A percentile compares a stretch with the other conserved stretches of the same genome.
Evolutionary conservation across 176 grass and related monocot species (phyloP).

Genomic region (Melocanna baccifera): DNA sequence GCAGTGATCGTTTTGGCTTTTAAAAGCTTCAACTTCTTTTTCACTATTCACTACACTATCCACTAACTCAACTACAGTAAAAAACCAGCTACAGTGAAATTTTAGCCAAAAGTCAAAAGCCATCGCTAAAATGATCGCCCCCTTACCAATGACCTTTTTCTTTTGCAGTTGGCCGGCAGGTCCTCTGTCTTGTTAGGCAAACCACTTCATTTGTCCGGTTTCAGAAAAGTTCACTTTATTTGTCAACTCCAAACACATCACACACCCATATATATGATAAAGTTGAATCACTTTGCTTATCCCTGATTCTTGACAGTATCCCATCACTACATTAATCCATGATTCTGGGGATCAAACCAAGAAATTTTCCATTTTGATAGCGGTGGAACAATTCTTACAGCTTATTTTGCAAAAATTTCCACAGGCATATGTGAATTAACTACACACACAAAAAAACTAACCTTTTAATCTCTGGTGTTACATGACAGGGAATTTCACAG

Average conservation of each 20-base stretch:
- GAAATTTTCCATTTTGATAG: background rate
- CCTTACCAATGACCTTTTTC: background rate
- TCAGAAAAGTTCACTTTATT: background rate
- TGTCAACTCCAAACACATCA: background rate
- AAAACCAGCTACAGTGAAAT: too few relatives aligned
- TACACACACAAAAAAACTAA: background rate
- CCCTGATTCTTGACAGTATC: background rate
- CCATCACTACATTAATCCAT: background rate
- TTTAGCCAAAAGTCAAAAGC: too few relatives aligned
- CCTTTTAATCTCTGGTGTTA: conserved; percentile 6
- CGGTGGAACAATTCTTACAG: background rate
- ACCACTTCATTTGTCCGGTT: background rate
- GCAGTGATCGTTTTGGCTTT: too few relatives aligned
- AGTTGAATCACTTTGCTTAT: background rate
- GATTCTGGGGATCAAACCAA: background rate
- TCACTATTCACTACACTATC: too few relatives aligned
- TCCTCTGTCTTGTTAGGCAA: background rate
- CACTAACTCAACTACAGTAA: too few relatives aligned
- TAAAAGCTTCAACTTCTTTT: too few relatives aligned
- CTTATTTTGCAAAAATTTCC: conserved; percentile 37
- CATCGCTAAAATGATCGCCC: too few relatives aligned
- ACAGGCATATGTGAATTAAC: background rate
- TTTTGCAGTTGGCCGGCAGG: background rate
- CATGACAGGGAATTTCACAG: background rate
- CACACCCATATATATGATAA: background rate